Percentiles rank a stretch among this genome's conserved stretches.
Evolutionary conservation across 495 filamentous ascomycete genomes (phyloP).

Genomic region (Penicillium parvum): DNA sequence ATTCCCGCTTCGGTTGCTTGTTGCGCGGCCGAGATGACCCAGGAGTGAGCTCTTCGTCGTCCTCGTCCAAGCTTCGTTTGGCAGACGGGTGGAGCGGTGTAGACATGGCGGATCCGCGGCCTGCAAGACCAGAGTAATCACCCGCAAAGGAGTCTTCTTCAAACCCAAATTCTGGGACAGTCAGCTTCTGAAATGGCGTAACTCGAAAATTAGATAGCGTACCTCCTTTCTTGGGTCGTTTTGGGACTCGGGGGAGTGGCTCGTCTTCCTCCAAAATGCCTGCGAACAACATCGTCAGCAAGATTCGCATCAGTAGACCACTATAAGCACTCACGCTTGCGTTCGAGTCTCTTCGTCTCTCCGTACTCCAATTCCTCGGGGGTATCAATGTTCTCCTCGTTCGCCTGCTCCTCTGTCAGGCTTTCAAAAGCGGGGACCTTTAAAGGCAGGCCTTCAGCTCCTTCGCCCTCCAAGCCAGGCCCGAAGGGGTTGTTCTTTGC

Average conservation of each 20-base stretch:
- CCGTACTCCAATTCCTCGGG: conserved; percentile 82
- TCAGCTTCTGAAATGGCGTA: not conserved
- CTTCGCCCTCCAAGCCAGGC: conserved; percentile 58
- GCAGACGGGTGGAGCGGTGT: conserved; percentile 39
- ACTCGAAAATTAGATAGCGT: conserved; percentile 10
- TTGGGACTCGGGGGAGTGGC: conserved; percentile 50
- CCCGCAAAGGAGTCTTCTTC: conserved; percentile 37
- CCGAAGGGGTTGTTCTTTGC: conserved; percentile 89
- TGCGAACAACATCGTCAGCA: conserved; percentile 4
- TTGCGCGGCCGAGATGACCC: conserved; percentile 31
- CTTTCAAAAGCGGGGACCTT: conserved; percentile 79
- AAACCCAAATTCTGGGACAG: conserved; percentile 26
- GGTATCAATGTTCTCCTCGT: conserved; percentile 85
- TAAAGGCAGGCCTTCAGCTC: conserved; percentile 60
- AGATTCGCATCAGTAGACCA: not conserved
- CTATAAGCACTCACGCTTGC: conserved; percentile 56
- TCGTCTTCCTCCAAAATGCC: conserved; percentile 63
- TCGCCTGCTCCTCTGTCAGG: conserved; percentile 72
- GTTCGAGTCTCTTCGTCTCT: conserved; percentile 73
- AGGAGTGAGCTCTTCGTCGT: conserved; percentile 38
- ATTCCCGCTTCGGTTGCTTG: conserved; percentile 37
- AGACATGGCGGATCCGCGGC: conserved; percentile 37
- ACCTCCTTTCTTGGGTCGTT: conserved; percentile 57
- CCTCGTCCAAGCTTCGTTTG: conserved; percentile 30
- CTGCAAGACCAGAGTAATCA: conserved; percentile 32